Conservation (phyloP, 768 basidiomycete genomes). For the Pleurotus citrinopileatus region DNA sequence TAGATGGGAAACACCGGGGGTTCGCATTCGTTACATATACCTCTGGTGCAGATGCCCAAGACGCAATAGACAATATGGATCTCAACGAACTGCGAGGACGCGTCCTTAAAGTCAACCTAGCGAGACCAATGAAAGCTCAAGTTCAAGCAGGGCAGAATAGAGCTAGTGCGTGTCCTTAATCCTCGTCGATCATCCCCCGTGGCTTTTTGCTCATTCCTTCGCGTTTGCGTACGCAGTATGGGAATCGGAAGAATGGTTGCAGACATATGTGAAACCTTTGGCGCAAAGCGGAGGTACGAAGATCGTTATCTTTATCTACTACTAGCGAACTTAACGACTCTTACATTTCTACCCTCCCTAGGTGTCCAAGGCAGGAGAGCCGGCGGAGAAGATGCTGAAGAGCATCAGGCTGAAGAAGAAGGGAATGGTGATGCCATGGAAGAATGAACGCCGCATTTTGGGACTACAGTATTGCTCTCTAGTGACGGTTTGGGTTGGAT, state of each 20-base stretch:
- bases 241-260: constrained; percentile 94
- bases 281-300: constrained; percentile 68
- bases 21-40: constrained; percentile 92
- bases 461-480: neutral
- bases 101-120: constrained; percentile 81
- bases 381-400: constrained; percentile 28
- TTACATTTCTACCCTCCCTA: constrained; percentile 15
- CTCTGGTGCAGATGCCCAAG: constrained; percentile 81
- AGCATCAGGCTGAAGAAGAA: constrained; percentile 22
- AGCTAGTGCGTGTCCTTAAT: constrained; percentile 53
- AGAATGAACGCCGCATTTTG: constrained; percentile 40
- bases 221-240: constrained; percentile 63
- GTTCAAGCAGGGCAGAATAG: constrained; percentile 68
- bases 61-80: constrained; percentile 99
- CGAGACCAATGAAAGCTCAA: constrained; percentile 75
- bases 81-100: constrained; percentile 82
- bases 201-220: neutral
- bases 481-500: no score
- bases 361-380: constrained; percentile 53
- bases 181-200: neutral
- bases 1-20: constrained; percentile 84
- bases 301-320: neutral
- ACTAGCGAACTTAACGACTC: neutral
- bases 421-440: constrained; percentile 60
- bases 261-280: constrained; percentile 76